phyloP scores from a whole-genome alignment of 306 rosid species.

The Boehmeria nivea region DNA sequence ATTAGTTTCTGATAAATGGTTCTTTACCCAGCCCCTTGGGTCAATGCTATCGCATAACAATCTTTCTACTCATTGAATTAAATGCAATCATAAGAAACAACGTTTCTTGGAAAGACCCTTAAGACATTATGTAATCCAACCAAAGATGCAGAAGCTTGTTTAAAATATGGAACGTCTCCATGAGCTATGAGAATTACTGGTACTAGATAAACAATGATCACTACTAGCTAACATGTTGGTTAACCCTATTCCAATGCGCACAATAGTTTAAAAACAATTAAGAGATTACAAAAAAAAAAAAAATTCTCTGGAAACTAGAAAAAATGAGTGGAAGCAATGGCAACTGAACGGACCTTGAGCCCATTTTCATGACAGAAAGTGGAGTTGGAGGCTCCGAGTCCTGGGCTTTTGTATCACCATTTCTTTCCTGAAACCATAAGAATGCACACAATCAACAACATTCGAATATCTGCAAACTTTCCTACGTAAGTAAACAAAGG shows the following conservation, averaged over 20 bases:
- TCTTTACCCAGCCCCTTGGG: too few species aligned
- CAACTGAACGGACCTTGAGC: constrained; percentile 59
- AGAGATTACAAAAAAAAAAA: background rate
- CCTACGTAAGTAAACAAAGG: constrained; percentile 3
- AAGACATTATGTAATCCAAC: too few species aligned
- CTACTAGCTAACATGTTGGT: too few species aligned
- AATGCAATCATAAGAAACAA: too few species aligned
- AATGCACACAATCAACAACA: constrained; percentile 18
- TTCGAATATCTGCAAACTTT: background rate
- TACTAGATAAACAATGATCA: constrained; percentile 23
- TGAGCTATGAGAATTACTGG: constrained; percentile 4
- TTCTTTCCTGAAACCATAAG: constrained; percentile 70
- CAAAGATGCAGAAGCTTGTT: constrained; percentile 18
- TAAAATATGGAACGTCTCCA: constrained; percentile 11
- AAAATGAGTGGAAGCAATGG: too few species aligned
- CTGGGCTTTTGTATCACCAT: constrained; percentile 59
- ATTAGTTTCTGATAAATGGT: constrained; percentile 1
- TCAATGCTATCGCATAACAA: background rate
- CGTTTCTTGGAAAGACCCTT: too few species aligned
- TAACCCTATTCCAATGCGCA: too few species aligned
- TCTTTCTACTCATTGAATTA: background rate
- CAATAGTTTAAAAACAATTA: too few species aligned
- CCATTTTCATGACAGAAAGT: constrained; percentile 71
- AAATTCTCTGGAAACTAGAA: too few species aligned
- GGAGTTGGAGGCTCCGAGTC: constrained; percentile 97